A percentile compares a stretch with the other conserved stretches of the same genome.
phyloP scores from a whole-genome alignment of 257 asterid genomes.

The Scutellaria barbata region DNA sequence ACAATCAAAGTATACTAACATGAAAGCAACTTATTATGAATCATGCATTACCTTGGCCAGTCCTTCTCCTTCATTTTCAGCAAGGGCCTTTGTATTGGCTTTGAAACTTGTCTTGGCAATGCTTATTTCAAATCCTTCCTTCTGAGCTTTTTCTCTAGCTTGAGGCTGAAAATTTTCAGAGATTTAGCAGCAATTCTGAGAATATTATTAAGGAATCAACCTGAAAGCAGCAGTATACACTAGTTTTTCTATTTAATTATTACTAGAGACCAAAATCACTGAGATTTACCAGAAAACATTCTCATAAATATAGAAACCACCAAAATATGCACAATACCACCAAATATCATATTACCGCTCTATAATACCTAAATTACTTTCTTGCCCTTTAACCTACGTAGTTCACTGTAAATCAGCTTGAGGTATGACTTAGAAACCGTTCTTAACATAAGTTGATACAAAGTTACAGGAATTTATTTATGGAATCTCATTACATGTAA shows the following conservation, averaged over 20 bases:
- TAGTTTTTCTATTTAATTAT: constrained; percentile 10
- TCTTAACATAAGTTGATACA: constrained; percentile 7
- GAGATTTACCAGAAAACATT: not conserved
- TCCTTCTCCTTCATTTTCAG: constrained; percentile 97
- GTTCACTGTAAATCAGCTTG: constrained; percentile 4
- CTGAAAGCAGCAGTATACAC: constrained; percentile 29
- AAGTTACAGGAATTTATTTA: constrained; percentile 24
- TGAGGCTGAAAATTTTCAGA: constrained; percentile 66
- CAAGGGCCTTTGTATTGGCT: constrained; percentile 95
- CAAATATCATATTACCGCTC: constrained; percentile 20
- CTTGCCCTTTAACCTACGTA: constrained; percentile 1
- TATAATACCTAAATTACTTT: constrained; percentile 1
- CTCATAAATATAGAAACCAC: not conserved
- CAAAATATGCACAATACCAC: constrained; percentile 9
- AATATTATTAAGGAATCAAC: constrained; percentile 19
- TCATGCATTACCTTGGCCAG: constrained; percentile 72
- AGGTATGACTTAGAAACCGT: constrained; percentile 22
- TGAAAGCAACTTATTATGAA: constrained; percentile 31
- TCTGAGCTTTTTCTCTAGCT: constrained; percentile 89
- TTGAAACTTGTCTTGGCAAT: constrained; percentile 88
- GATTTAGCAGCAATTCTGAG: constrained; percentile 29
- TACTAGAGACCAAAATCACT: constrained; percentile 14
- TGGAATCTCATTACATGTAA: constrained; percentile 11
- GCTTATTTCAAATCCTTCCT: constrained; percentile 87
- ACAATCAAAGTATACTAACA: constrained; percentile 27